phyloP scores from a whole-genome alignment of 805 yeast species.

The Sporopachydermia lactativora region DNA sequence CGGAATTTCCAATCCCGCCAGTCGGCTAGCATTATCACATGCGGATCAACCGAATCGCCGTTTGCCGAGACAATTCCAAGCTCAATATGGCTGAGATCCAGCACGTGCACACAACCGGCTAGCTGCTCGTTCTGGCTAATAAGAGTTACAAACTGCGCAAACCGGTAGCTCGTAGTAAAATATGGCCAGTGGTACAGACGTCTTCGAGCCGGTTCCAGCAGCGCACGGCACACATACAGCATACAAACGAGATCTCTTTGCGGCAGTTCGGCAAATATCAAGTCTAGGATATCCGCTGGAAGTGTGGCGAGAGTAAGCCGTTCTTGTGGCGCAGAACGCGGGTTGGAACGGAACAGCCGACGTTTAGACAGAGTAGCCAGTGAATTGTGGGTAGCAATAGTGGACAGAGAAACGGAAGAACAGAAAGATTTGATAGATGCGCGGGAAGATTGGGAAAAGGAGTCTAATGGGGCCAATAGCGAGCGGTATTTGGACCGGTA shows the following conservation, averaged over 20 bases:
- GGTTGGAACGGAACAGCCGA: not conserved
- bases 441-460: conserved; percentile 1
- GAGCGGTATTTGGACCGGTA: not conserved
- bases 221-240: conserved; percentile 35
- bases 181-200: conserved; percentile 38
- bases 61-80: not conserved
- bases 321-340: not conserved
- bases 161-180: conserved; percentile 59
- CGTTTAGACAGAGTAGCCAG: not conserved
- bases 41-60: conserved; percentile 7
- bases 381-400: conserved; percentile 1
- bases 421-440: conserved; percentile 3
- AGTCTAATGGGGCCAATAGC: conserved; percentile 2
- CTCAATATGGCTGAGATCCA: conserved; percentile 42
- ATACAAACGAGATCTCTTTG: conserved; percentile 28
- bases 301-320: conserved; percentile 10
- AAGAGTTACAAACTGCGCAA: conserved; percentile 66
- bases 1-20: conserved; percentile 90
- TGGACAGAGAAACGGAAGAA: conserved; percentile 1
- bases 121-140: conserved; percentile 41
- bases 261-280: conserved; percentile 16
- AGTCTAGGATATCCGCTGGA: conserved; percentile 16
- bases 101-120: conserved; percentile 37
- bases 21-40: conserved; percentile 42
- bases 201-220: conserved; percentile 38